Evolutionary conservation across 805 yeast genomes (phyloP).

Genomic region (Barnettozyma sucrosica): DNA sequence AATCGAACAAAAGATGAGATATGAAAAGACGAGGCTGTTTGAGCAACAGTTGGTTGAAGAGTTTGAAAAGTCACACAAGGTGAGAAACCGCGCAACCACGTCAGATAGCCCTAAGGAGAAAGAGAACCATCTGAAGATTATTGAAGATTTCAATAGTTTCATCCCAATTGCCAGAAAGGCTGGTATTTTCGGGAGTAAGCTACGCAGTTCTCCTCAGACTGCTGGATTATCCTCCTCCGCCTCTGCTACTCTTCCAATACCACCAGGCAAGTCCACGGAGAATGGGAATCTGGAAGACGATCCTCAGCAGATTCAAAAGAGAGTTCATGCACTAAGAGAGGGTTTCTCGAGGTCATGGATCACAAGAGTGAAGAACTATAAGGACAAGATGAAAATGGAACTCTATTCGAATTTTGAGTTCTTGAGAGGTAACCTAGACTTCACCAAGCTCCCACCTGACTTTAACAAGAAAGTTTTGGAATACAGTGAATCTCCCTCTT

Average conservation of each 20-base stretch:
- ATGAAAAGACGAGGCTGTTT: slow-evolving; percentile 42
- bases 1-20: slow-evolving; percentile 57
- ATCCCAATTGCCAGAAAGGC: slow-evolving; percentile 8
- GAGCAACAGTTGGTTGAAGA: slow-evolving; percentile 28
- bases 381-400: slow-evolving; percentile 34
- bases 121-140: slow-evolving; percentile 2
- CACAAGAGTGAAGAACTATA: slow-evolving; percentile 47
- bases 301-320: slow-evolving; percentile 3
- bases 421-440: slow-evolving; percentile 36
- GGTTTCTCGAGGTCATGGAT: slow-evolving; percentile 68
- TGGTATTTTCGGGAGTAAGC: slow-evolving; percentile 2
- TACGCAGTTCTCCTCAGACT: not conserved
- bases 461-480: slow-evolving; percentile 43
- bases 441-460: slow-evolving; percentile 31
- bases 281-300: not conserved
- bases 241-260: slow-evolving; percentile 1
- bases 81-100: slow-evolving; percentile 5
- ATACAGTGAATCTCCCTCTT: slow-evolving; percentile 42
- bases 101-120: slow-evolving; percentile 3
- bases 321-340: slow-evolving; percentile 30
- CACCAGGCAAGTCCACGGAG: not conserved
- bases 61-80: slow-evolving; percentile 9
- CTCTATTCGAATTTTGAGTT: slow-evolving; percentile 34
- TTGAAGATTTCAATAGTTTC: slow-evolving; percentile 6
- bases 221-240: slow-evolving; percentile 1